phyloP scores from a whole-genome alignment of 345 rosid species.

The Euphorbia lathyris region DNA sequence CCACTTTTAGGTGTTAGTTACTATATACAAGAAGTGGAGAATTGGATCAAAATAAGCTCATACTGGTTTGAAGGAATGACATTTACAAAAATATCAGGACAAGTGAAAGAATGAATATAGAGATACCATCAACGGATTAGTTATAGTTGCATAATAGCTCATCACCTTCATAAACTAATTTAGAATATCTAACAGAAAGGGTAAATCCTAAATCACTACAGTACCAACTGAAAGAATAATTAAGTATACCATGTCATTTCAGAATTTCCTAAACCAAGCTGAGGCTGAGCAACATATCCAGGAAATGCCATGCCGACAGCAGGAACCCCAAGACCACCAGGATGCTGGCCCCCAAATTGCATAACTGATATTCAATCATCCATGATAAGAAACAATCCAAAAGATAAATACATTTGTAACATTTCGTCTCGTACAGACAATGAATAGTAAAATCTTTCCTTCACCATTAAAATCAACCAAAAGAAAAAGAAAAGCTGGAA shows the following conservation, averaged over 20 bases:
- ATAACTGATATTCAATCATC: constrained; percentile 49
- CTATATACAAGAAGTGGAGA: background rate
- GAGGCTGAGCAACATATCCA: constrained; percentile 75
- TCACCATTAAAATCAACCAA: background rate
- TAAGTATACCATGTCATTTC: constrained; percentile 85
- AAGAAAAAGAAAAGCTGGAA: background rate
- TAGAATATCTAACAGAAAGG: background rate
- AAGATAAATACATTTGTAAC: background rate
- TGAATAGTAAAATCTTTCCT: background rate
- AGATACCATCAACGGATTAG: background rate
- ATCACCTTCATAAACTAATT: too few relatives aligned
- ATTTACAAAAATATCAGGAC: background rate
- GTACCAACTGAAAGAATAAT: background rate
- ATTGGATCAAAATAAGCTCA: background rate
- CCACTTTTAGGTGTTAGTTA: background rate
- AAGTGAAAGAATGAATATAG: background rate
- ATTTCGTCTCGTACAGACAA: background rate
- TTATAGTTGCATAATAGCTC: background rate
- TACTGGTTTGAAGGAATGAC: background rate
- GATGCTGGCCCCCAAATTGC: constrained; percentile 93
- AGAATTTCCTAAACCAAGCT: constrained; percentile 81
- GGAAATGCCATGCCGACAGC: constrained; percentile 97
- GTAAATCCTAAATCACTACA: background rate
- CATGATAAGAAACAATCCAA: constrained; percentile 1
- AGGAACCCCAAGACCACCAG: constrained; percentile 80